phyloP scores from a whole-genome alignment of 371 early-diverging fungal species.

The Cokeromyces recurvatus region DNA sequence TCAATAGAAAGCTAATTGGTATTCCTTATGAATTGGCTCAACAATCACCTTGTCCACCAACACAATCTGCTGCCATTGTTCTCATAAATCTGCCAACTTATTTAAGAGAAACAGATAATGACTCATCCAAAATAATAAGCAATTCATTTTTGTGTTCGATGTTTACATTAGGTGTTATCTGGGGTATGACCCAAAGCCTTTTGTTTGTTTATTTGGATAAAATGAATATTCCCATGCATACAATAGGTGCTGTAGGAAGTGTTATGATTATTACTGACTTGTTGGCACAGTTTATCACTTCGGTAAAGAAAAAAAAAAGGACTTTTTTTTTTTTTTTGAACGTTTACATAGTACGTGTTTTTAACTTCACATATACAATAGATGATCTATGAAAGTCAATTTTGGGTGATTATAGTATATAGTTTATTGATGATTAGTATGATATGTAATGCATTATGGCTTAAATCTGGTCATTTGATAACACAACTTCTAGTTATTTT shows the following conservation, averaged over 20 bases:
- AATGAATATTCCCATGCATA: slow-evolving; percentile 18
- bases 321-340: too few relatives aligned
- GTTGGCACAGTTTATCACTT: slow-evolving; percentile 6
- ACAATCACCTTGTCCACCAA: slow-evolving; percentile 16
- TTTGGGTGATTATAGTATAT: too few relatives aligned
- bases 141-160: slow-evolving; percentile 7
- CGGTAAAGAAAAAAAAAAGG: not conserved
- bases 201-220: slow-evolving; percentile 8
- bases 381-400: slow-evolving; percentile 7
- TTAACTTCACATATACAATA: slow-evolving; percentile 1
- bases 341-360: too few relatives aligned
- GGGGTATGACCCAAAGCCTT: slow-evolving; percentile 15
- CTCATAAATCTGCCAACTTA: not conserved
- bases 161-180: slow-evolving; percentile 9
- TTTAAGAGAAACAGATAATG: too few relatives aligned
- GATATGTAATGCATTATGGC: too few relatives aligned
- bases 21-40: slow-evolving; percentile 19
- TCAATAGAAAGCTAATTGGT: too few relatives aligned
- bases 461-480: slow-evolving; percentile 12
- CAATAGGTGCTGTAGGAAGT: slow-evolving; percentile 11
- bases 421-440: too few relatives aligned
- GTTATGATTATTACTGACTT: slow-evolving; percentile 4
- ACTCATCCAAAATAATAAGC: slow-evolving; percentile 6
- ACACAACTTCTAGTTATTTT: slow-evolving; percentile 10
- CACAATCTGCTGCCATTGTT: slow-evolving; percentile 1